Percentiles rank a stretch among this genome's conserved stretches.
Evolutionary conservation across 225 moss, liverwort and hornwort species (phyloP).

Genomic region (Climacium dendroides): DNA sequence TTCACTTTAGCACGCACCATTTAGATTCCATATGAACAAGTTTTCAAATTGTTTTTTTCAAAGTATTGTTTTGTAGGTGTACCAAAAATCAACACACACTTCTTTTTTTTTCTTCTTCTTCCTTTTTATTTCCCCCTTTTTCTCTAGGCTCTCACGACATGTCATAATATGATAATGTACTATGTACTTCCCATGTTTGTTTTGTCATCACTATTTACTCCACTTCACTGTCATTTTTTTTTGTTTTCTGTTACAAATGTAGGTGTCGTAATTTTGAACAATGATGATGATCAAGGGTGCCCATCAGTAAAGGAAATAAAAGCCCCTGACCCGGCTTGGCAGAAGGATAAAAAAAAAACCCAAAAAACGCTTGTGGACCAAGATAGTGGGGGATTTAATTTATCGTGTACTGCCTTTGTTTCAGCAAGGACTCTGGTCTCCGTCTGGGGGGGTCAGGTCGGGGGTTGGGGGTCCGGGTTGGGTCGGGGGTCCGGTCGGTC

Average conservation of each 20-base stretch:
- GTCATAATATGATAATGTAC: too few relatives aligned
- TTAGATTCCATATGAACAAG: rapidly evolving
- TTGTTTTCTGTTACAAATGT: neutral
- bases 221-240: neutral
- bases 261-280: neutral
- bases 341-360: too few relatives aligned
- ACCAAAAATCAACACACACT: neutral
- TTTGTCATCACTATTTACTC: neutral
- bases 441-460: too few relatives aligned
- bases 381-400: neutral
- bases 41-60: neutral
- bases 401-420: neutral
- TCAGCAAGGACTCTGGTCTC: neutral
- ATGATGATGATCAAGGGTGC: neutral
- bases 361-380: neutral
- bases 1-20: neutral
- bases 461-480: too few relatives aligned
- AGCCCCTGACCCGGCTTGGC: neutral
- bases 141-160: too few relatives aligned
- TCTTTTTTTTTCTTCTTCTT: too few relatives aligned
- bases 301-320: neutral
- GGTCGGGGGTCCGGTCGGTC: too few relatives aligned
- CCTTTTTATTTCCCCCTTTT: too few relatives aligned
- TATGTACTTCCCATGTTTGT: too few relatives aligned
- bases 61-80: neutral